Evolutionary conservation across 345 rosid species (phyloP), one percentile per base, ranked within the genome.

Genomic region (Sisymbrium altissimum): DNA sequence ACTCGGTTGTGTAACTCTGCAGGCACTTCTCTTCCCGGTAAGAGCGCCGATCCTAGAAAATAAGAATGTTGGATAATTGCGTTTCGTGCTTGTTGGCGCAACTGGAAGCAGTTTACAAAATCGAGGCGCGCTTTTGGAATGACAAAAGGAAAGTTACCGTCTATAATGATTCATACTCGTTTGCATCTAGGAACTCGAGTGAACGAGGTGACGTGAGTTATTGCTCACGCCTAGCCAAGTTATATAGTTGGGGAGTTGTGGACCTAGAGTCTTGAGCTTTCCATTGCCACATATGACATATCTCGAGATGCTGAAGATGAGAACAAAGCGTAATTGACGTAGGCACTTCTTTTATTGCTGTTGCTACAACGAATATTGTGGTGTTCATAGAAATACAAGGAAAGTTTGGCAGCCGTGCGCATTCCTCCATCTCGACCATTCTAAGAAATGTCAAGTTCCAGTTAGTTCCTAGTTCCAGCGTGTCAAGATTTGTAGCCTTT

Each of bases 401-500:
- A n/a, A n/a, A n/a, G n/a, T n/a, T n/a, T n/a, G n/a, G n/a, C n/a
- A n/a, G n/a, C n/a, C n/a, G n/a, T n/a, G n/a, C n/a, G n/a, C n/a
- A n/a, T n/a, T n/a, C n/a, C n/a, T n/a, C n/a, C n/a, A n/a, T n/a
- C n/a, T n/a, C n/a, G n/a, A n/a, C n/a, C n/a, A n/a, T n/a, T n/a
- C 7, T 2, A 30, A 53, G 52, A 23, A 14, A 73, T 15, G 25
- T 5, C 39, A 39, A 35, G 63, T 40, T 6, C 35, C 15, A 19
- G 17, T 41, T 41, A 1, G 9, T 33, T 12, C 8, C 10, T 6
- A 81, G 58, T 4, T 3, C 0, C 5, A 78, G 2, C 7, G 14
- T 48, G 27, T 63, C 71, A 38, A 81, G 48, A 11, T 48, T 71
- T 13, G 38, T 17, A 4, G 77, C 77, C 25, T 23, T 23, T 3